Evolutionary conservation across 371 early-diverging fungal species (phyloP), one percentile per base, ranked within the genome.

Genomic region (Batrachochytrium dendrobatidis): DNA sequence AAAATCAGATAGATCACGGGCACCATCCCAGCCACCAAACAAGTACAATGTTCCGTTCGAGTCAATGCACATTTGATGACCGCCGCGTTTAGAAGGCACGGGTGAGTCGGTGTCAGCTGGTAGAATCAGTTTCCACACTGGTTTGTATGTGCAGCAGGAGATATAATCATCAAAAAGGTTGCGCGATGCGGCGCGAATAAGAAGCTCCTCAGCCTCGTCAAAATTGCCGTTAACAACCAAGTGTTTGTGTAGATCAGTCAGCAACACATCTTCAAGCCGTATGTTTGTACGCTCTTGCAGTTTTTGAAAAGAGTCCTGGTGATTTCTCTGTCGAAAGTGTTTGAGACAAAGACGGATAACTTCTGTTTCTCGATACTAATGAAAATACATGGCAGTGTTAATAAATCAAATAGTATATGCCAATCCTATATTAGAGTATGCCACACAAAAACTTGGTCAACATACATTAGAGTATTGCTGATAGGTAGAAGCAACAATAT

Each of bases 51-150:
- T 66, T 18, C 88, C 82, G 30, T 84, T 78, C 8, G 75, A 72
- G 63, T 95, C 95, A 25, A 94, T 81, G 64, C 91, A 91, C 94
- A 95, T 91, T 68, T 96, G 97, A 74, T 98, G 99, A 3, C 97
- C 99, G 29, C 97, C 98, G 52, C 99, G 79, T 61, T 67, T 71
- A 35, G 59, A 60, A 22, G 79, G 81, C 39, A 58, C 57, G 20
- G 45, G 44, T 33, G 17, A 30, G 15, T 53, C 33, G n/a, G 8
- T 22, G 28, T 5, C 48, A 28, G 51, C 60, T 6, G 76, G 73
- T 20, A 44, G 53, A 12, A 90, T 76, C 1, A 70, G 69, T 48
- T 67, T 74, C 95, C 95, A 95, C 3, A 66, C 56, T 1, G 91
- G 83, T 20, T 74, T 82, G 66, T 92, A 94, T 29, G 77, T 66